A percentile compares a stretch with the other conserved stretches of the same genome.
These are phyloP conservation scores for Xerocomellus dryophilus DNA, from an alignment of 768 basidiomycete species.

Conservation along the genomic window DNA sequence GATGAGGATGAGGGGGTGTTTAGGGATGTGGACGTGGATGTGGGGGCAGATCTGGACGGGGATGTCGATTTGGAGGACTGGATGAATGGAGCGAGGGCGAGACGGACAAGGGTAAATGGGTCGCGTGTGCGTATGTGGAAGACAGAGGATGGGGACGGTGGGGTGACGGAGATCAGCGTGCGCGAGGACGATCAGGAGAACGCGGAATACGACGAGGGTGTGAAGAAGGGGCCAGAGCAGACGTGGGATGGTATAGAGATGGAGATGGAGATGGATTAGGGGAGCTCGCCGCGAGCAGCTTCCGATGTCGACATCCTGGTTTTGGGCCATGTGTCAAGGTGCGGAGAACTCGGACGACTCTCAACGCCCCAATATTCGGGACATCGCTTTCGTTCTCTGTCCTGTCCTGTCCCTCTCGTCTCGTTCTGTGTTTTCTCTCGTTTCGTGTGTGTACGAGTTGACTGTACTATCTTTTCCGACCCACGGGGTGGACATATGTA, in stretches of 20 bases:
- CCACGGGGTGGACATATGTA: background rate
- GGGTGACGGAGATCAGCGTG: background rate
- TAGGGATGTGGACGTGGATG: background rate
- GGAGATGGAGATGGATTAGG: conserved; percentile 40
- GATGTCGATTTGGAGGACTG: background rate
- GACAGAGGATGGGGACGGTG: background rate
- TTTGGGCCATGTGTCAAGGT: background rate
- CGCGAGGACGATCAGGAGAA: conserved; percentile 6
- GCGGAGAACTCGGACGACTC: background rate
- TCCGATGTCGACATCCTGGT: background rate
- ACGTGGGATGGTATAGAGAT: conserved; percentile 51
- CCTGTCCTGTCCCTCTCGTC: background rate
- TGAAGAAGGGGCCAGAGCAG: conserved; percentile 13
- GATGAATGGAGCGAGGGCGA: background rate
- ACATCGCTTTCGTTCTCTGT: background rate
- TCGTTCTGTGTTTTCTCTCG: background rate
- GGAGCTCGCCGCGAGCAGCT: background rate
- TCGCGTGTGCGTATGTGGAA: conserved; percentile 1
- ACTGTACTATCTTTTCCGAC: background rate
- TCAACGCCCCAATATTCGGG: too few relatives aligned
- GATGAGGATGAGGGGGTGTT: conserved; percentile 22
- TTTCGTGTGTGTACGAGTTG: background rate
- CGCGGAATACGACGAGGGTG: background rate
- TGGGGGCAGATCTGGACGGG: background rate
- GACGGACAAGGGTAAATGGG: background rate